Evolutionary conservation across 352 stramenopile species (phyloP).

Genomic region (Phytophthora vignae): DNA sequence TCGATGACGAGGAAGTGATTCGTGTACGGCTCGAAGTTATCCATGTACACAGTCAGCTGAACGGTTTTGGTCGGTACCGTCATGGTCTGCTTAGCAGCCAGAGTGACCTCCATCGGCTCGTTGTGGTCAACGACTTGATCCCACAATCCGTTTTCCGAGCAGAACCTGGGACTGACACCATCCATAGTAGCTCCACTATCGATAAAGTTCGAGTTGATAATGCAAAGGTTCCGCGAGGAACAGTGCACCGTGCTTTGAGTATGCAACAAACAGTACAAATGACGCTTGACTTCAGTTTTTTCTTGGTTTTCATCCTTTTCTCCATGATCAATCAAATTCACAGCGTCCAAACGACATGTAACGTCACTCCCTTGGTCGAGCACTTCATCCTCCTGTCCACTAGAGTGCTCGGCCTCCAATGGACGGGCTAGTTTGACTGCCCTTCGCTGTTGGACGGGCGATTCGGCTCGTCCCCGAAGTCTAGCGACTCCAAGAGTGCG

Average conservation of each 20-base stretch:
- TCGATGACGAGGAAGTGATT: conserved; percentile 20
- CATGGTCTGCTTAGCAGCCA: conserved; percentile 12
- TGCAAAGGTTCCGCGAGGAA: conserved; percentile 1
- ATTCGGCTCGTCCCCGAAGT: neutral
- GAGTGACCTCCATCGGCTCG: conserved; percentile 12
- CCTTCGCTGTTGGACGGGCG: conserved; percentile 9
- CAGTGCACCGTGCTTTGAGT: conserved; percentile 12
- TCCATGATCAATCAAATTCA: conserved; percentile 1
- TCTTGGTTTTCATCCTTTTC: conserved; percentile 12
- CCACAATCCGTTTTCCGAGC: conserved; percentile 1
- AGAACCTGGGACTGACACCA: conserved; percentile 19
- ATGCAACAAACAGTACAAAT: conserved; percentile 22
- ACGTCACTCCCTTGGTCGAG: neutral
- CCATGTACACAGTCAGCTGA: conserved; percentile 10
- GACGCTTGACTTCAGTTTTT: neutral
- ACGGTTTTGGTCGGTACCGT: conserved; percentile 4
- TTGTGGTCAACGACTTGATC: conserved; percentile 10
- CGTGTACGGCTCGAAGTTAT: conserved; percentile 13
- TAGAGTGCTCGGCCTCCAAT: conserved; percentile 22
- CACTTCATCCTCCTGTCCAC: conserved; percentile 7
- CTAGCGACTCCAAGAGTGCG: conserved; percentile 14
- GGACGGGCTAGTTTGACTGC: conserved; percentile 29
- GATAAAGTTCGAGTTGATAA: conserved; percentile 30
- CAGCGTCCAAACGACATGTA: neutral
- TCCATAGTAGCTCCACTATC: conserved; percentile 24